Base-by-base conservation (phyloP, 768 basidiomycete genomes). In the Rhizopogon roseolus region DNA sequence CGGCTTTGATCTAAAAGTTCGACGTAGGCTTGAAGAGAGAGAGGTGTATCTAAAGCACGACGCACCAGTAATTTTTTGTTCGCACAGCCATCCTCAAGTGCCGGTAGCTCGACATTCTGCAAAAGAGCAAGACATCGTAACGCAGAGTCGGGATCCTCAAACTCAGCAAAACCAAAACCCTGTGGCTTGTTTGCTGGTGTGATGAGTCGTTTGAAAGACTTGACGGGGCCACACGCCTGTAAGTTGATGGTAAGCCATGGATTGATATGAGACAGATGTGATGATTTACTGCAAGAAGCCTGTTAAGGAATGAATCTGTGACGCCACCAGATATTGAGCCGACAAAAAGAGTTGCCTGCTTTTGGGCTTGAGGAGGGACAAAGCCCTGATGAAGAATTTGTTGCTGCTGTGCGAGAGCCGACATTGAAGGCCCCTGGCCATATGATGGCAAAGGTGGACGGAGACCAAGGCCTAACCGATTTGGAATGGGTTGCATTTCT, bases 131-230 rank as follows among this genome's bases (percentile, higher is more conserved):
- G 70, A 41, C 85, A 91, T 57, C 95, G 79, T 56, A 95, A 71
- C 4, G 97, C 94, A 56, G 88, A 85, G 66, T 95, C 90, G 13
- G 96, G 92, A 52, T 95, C 95, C 66, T 95, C 90, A 65, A 82
- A 98, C 68, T 96, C 91, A 46, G 93, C 96, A 70, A 98, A 99
- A 9, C 95, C 97, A 65, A 98, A 98, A 3, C 93, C 93, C 74
- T 95, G 91, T 6, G 95, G 90, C 68, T 95, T 92, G 64, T 95
- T 92, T 16, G 90, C 86, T 25, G 93, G 91, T 2, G 93, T 95
- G 43, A 91, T 90, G 22, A 95, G 84, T 14, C 95, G 86, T 62
- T 95, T 98, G 73, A 99, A 90, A 1, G 90, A 92, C 55, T 85
- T 84, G 55, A 98, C 76, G 4, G 86, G 82, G 13, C 97, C 97